These are phyloP conservation scores for Podaxis rugospora DNA, from an alignment of 768 basidiomycete genomes.

Conservation along the genomic window DNA sequence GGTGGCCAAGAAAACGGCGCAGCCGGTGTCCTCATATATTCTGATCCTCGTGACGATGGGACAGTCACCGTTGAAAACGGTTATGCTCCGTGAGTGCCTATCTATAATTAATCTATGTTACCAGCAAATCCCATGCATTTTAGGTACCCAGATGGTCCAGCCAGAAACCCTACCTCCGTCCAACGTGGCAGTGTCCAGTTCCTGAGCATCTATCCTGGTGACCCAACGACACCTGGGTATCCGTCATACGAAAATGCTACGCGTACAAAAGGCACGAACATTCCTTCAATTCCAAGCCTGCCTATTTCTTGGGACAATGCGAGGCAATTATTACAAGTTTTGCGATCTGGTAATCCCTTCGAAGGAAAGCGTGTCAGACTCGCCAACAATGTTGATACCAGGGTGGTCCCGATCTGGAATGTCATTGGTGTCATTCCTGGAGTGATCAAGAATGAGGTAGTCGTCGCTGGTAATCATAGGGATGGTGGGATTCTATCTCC, in stretches of 20 bases:
- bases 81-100: constrained; percentile 38
- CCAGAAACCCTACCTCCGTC: constrained; percentile 77
- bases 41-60: constrained; percentile 82
- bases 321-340: constrained; percentile 42
- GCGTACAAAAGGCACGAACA: constrained; percentile 54
- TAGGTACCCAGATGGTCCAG: constrained; percentile 77
- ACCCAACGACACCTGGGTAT: constrained; percentile 82
- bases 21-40: constrained; percentile 71
- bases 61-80: constrained; percentile 70
- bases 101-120: background rate
- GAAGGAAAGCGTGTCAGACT: constrained; percentile 37
- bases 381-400: constrained; percentile 62
- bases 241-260: constrained; percentile 85
- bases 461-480: constrained; percentile 80
- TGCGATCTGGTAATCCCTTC: constrained; percentile 14
- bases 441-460: constrained; percentile 75
- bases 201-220: constrained; percentile 63
- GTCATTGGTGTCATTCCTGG: constrained; percentile 80
- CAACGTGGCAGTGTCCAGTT: constrained; percentile 82
- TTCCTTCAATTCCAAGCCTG: constrained; percentile 78
- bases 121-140: background rate
- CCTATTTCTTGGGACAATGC: constrained; percentile 90
- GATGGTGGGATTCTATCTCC: constrained; percentile 51
- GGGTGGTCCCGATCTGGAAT: constrained; percentile 90
- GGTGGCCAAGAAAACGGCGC: constrained; percentile 80